Evolutionary conservation across 2,329 filamentous ascomycete species (phyloP), one percentile per base, ranked within the genome.

Genomic region (Acrocalymma vagum): DNA sequence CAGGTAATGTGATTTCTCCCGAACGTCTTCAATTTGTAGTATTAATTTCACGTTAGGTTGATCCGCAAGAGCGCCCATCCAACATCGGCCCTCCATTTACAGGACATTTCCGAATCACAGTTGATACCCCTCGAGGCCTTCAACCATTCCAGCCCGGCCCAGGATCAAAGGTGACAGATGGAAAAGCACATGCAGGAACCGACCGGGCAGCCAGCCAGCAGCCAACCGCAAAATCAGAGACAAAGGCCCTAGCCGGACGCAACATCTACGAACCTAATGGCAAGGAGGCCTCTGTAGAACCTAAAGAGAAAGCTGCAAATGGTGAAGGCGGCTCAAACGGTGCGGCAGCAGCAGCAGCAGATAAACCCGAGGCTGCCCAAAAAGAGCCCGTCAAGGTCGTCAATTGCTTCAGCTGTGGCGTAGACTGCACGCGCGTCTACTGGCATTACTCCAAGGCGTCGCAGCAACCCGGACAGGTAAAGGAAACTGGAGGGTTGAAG

Each of bases 31-130:
- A 21, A n/a, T n/a, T n/a, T n/a, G n/a, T 26, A 23, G n/a, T 6
- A 25, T 9, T 4, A 23, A 13, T 6, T 18, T 11, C 2, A 9
- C 14, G 17, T 8, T 51, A 97, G 93, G 93, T 99, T 62, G 94
- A 99, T 72, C 90, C 93, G 20, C 93, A 96, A 66, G 92, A 94
- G 55, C 84, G 94, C 43, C 94, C 94, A 8, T 96, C 94, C 2
- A 94, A 92, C 68, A 93, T 97, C 55, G 93, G 93, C 1, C 93
- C 94, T 3, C 94, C 94, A 6, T 97, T 96, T 63, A 99, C 94
- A 4, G 94, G 94, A 25, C 94, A 99, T 70, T 99, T 99, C 81
- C 88, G 90, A 69, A 86, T 97, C 48, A 93, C 93, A 41, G 94
- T 91, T 63, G 94, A 99, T 68, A 99, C 94, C 1, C 94, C 94